These are phyloP conservation scores for Pythium sukuiense DNA, from an alignment of 352 stramenopile species.

Conservation along the genomic window DNA sequence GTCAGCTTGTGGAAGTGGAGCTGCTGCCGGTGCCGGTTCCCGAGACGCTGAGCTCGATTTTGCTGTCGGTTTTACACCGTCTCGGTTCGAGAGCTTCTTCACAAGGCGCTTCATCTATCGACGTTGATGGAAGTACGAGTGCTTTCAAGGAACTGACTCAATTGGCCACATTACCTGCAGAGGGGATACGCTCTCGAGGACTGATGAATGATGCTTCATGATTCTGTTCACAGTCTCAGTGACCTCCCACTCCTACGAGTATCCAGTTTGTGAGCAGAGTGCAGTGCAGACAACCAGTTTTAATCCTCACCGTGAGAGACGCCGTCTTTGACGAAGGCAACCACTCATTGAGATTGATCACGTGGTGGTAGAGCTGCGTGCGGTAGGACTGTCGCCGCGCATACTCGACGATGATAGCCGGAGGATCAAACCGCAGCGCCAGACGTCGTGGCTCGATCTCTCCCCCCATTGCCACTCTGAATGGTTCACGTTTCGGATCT, in stretches of 20 bases:
- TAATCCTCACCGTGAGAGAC: constrained; percentile 16
- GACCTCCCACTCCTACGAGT: constrained; percentile 16
- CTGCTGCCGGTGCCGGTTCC: not conserved
- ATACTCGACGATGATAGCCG: constrained; percentile 67
- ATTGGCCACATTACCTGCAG: constrained; percentile 31
- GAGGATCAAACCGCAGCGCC: constrained; percentile 53
- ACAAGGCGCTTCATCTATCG: constrained; percentile 53
- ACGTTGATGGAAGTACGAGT: too few species aligned
- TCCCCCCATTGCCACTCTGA: constrained; percentile 10
- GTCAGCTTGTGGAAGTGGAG: constrained; percentile 54
- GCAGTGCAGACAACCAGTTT: too few species aligned
- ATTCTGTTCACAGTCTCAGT: constrained; percentile 43
- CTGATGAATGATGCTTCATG: constrained; percentile 34
- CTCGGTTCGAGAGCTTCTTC: constrained; percentile 29
- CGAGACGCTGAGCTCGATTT: not conserved
- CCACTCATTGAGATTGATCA: constrained; percentile 45
- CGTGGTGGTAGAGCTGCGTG: constrained; percentile 56
- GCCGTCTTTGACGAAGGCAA: constrained; percentile 19
- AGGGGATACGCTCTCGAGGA: constrained; percentile 45
- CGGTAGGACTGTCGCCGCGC: constrained; percentile 24
- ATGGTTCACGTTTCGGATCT: not conserved
- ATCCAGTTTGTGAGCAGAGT: not conserved
- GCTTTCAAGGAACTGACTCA: not conserved
- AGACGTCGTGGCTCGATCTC: constrained; percentile 50
- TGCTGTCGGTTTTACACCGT: constrained; percentile 6